Percentiles rank a stretch among this genome's conserved stretches.
phyloP scores from a whole-genome alignment of 768 basidiomycete genomes.

The Lentinula boryana region DNA sequence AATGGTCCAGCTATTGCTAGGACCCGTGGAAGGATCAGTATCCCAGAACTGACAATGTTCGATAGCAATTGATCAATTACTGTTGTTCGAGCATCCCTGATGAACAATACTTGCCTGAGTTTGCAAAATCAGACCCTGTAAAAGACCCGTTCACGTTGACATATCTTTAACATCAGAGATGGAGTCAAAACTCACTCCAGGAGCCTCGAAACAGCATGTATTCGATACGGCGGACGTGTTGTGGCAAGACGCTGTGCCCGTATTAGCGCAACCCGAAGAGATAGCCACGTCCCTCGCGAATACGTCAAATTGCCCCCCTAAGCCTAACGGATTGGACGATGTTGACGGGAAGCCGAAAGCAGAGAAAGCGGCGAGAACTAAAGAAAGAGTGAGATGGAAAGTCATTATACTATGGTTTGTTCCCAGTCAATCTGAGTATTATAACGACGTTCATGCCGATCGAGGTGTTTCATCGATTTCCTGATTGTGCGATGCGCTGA shows the following conservation, averaged over 20 bases:
- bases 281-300: constrained; percentile 21
- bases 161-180: not conserved
- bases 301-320: constrained; percentile 14
- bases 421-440: not conserved
- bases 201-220: constrained; percentile 61
- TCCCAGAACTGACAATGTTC: constrained; percentile 58
- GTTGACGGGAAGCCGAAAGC: not conserved
- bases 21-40: constrained; percentile 56
- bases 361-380: not conserved
- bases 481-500: not conserved
- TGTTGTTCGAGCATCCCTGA: not conserved
- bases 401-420: not conserved
- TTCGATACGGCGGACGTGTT: constrained; percentile 38
- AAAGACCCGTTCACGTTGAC: constrained; percentile 1
- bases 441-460: not conserved
- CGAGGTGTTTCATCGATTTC: not conserved
- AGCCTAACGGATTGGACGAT: not conserved
- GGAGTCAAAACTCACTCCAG: constrained; percentile 40
- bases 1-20: constrained; percentile 66
- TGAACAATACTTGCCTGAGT: constrained; percentile 31
- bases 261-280: constrained; percentile 49
- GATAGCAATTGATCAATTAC: not conserved
- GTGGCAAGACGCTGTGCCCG: constrained; percentile 47
- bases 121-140: constrained; percentile 57
- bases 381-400: not conserved